Evolutionary conservation across 106 monocot species (phyloP), one percentile per base, ranked within the genome.

Genomic region (Dioscorea alata): DNA sequence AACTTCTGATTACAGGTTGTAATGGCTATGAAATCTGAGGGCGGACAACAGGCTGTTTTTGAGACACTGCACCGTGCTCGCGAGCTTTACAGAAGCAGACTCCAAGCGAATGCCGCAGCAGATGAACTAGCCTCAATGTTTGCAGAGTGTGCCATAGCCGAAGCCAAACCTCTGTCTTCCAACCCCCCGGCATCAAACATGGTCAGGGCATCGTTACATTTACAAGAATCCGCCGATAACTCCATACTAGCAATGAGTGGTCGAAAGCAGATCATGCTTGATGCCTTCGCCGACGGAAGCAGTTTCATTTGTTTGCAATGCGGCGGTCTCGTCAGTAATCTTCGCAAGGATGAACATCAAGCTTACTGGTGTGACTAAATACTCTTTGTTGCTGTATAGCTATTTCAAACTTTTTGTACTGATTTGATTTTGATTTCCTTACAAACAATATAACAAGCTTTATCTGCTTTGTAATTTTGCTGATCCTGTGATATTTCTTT

Each of bases 231-330:
- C 10, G 68, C 62, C 33, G 86, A 75, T 0, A 49, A 57, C 8
- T 87, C 87, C 12, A 90, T 99, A 75, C 85, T 99, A 33, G 85
- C 92, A 2, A 69, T 77, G 75, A 87, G 83, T 31, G 99, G 99
- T 10, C 78, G 92, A 64, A 81, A 79, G 75, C 93, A 93, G 62
- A 75, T 99, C 23, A 82, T 99, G 73, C 48, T 90, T 28, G 99
- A 99, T 76, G 92, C 93, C 12, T 92, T 85, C 69, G 63, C 87
- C 0, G 99, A 99, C 74, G 99, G 99, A 23, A 99, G 93, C 82
- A 99, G 93, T 71, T 99, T 99, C 69, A 69, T 99, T 21, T 99
- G 99, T 64, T 62, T 90, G 79, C 74, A 85, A 28, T 99, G 99
- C 35, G 99, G 99, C 9, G 99, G 99, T 6, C 87, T 99, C 19